Percentiles rank a stretch among this genome's conserved stretches.
Evolutionary conservation across 345 rosid genomes (phyloP).

Genomic region (Sonneratia alba): DNA sequence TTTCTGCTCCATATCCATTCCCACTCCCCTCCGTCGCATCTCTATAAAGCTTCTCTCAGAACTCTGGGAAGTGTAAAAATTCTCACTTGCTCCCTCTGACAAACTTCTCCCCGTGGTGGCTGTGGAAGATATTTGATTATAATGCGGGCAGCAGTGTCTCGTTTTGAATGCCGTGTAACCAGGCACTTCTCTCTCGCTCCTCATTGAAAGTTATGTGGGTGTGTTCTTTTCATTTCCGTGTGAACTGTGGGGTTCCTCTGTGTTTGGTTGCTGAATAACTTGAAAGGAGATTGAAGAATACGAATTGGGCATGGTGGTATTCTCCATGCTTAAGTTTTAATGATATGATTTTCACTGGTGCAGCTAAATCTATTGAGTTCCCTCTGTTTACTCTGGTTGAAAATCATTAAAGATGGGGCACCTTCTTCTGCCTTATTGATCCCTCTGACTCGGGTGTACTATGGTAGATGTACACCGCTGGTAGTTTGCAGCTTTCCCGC

Average conservation of each 20-base stretch:
- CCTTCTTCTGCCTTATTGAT: background rate
- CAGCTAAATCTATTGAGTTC: background rate
- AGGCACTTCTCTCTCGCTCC: constrained; percentile 2
- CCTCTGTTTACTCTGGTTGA: background rate
- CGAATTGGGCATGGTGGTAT: background rate
- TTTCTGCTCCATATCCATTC: too few species aligned
- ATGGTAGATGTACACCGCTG: background rate
- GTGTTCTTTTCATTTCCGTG: constrained; percentile 1
- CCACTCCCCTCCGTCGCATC: too few species aligned
- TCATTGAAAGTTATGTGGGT: background rate
- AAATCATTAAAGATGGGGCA: background rate
- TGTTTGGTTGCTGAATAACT: background rate
- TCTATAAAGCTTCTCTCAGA: too few species aligned
- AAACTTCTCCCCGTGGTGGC: background rate
- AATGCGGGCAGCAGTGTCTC: background rate
- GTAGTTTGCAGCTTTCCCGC: background rate
- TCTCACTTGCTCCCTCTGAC: background rate
- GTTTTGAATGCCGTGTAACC: background rate
- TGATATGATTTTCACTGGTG: background rate
- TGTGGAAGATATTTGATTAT: background rate
- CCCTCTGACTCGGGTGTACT: background rate
- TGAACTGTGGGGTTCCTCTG: constrained; percentile 1
- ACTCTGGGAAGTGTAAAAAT: too few species aligned
- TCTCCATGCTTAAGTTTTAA: background rate
- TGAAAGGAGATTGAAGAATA: background rate